phyloP scores from a whole-genome alignment of 345 rosid species.

The Aquilaria yunnanensis region DNA sequence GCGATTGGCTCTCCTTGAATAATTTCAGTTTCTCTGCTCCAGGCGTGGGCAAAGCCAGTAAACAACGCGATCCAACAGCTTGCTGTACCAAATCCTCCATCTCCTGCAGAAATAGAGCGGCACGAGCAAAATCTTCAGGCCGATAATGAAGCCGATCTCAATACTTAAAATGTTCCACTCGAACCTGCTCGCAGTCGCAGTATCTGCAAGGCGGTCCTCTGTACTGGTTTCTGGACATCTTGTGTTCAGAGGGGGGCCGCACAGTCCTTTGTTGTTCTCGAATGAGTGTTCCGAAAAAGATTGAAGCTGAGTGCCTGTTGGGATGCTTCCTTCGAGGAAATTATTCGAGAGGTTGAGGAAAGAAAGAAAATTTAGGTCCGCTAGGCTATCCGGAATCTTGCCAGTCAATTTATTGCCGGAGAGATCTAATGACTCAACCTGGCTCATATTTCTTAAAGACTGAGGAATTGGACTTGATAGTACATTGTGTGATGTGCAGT shows the following conservation, averaged over 20 bases:
- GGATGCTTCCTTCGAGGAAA: conserved; percentile 21
- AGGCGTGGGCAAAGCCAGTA: background rate
- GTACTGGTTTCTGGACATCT: background rate
- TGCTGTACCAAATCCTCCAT: conserved; percentile 8
- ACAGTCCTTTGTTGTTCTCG: conserved; percentile 18
- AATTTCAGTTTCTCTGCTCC: background rate
- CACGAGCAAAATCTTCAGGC: background rate
- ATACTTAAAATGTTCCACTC: background rate
- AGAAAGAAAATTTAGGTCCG: conserved; percentile 22
- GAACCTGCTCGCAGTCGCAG: background rate
- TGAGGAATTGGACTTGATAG: conserved; percentile 15
- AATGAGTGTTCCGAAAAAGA: conserved; percentile 19
- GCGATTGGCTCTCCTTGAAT: too few species aligned
- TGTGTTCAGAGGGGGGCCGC: conserved; percentile 16
- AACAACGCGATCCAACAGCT: background rate
- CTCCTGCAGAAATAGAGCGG: conserved; percentile 5
- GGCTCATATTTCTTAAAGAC: conserved; percentile 12
- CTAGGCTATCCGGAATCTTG: conserved; percentile 19
- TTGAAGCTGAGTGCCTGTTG: conserved; percentile 14
- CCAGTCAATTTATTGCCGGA: conserved; percentile 19
- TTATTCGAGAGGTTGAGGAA: conserved; percentile 32
- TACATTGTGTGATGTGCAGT: conserved; percentile 17
- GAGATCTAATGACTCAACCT: conserved; percentile 29
- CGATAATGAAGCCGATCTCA: conserved; percentile 5
- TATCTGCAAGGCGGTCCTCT: background rate